Base-by-base conservation (phyloP, 495 filamentous ascomycete genomes). In the Neurospora tetrasperma region DNA sequence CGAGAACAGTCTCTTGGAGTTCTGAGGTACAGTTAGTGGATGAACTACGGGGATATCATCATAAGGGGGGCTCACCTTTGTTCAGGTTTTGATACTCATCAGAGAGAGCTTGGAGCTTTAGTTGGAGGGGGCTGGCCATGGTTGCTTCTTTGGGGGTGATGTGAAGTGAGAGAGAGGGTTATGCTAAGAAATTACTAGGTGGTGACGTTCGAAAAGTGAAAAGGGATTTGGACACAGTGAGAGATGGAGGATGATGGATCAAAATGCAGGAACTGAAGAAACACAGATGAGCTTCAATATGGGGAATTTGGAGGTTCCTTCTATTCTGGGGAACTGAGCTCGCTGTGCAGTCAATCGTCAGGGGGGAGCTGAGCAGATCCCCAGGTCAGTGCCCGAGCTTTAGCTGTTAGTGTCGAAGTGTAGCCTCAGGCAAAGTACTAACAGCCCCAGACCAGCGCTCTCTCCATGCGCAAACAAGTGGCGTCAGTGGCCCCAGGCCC, bases 71-170 rank as follows among this genome's bases (percentile, higher is more conserved):
- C 74, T 69, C 79, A 93, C 94, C 93, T 82, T 89, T 89, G 82
- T 98, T 93, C 35, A 98, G 82, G 76, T 91, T 90, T 76, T 94
- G 90, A 80, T 91, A 98, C 72, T 97, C 91, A 43, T 97, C 94
- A 7, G 93, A 91, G 42, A 97, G 89, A 39, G 85, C 84, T 82
- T 97, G 96, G 35, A 97, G 87, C 75, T 79, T 89, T 38, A 81
- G 81, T 74, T 88, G 86, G 40, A 82, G 72, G 23, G 54, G 54
- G 54, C 86, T 82, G 71, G 85, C 84, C 86, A 88, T 87, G 68
- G 23, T 72, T 23, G 71, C 42, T 8, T 20, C 16, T 41, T 9
- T 38, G 38, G 68, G 23, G 41, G 48, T n/a, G 11, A 42, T 18
- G 5, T 70, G 35, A n/a, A 14, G 7, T 62, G 35, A 48, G 10